Evolutionary conservation across 257 asterid species (phyloP), one percentile per base, ranked within the genome.

Genomic region (Plectranthus barbatus): DNA sequence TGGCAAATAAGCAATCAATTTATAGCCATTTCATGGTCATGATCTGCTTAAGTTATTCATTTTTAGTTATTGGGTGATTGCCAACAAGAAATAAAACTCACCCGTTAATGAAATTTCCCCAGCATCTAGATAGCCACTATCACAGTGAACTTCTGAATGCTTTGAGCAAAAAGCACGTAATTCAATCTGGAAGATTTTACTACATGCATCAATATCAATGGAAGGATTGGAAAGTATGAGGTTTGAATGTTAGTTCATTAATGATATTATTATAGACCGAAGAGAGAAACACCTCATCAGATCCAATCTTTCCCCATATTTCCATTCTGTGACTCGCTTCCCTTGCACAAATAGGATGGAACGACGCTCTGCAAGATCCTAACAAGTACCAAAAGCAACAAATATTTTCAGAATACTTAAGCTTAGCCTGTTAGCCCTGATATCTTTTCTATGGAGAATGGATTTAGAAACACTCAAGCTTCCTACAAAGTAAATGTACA

Each of bases 321-420:
- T 93, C 97, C 97, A 93, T 85, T 76, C 90, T 79, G 74, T 90
- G 90, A 54, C 75, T 75, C 57, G 96, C 97, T 74, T 93, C 99
- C 83, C 99, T 82, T 31, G 97, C 99, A 82, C 99, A 93, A 60
- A 87, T 80, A 67, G 99, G 99, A 79, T 93, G 99, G 78, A 93
- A 93, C 20, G 97, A 84, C 56, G 91, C 84, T 81, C 99, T 87
- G 80, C 99, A 93, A 79, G 96, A 84, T 72, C 97, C 99, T 93
- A 85, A 40, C 45, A 75, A 72, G 66, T 62, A 74, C 56, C 33
- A 70, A 83, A 26, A 48, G 70, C 70, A 62, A 49, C 23, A 23
- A 57, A 54, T 8, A 59, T 56, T 70, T 71, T 61, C 50, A 74
- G 70, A 39, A 47, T 41, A 41, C n/a, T n/a, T n/a, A n/a, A n/a